Percentiles rank a stretch among this genome's conserved stretches.
phyloP scores from a whole-genome alignment of 306 rosid genomes.

The Prunus mongolica region DNA sequence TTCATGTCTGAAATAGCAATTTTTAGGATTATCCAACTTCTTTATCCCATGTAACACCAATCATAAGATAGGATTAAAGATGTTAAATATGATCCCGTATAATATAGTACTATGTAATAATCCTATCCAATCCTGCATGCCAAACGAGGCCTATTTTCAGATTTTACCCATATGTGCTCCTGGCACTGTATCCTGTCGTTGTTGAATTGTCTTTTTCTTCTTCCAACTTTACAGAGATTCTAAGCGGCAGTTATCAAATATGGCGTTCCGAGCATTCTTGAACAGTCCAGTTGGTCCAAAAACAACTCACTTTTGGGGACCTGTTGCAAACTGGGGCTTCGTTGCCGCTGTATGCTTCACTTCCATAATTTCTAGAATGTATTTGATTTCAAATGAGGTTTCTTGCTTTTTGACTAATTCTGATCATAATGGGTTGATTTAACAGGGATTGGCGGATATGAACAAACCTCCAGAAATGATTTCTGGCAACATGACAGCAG shows the following conservation, averaged over 20 bases:
- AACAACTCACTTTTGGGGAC: conserved; percentile 99
- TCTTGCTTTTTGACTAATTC: background rate
- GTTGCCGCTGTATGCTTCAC: conserved; percentile 79
- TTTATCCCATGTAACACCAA: too few relatives aligned
- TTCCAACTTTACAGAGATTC: background rate
- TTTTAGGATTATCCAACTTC: too few relatives aligned
- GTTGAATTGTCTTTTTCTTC: background rate
- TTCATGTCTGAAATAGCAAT: too few relatives aligned
- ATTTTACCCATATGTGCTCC: background rate
- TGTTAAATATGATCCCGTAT: too few relatives aligned
- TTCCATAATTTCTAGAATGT: background rate
- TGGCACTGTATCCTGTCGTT: background rate
- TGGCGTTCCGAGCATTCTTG: conserved; percentile 82
- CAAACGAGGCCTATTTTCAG: background rate
- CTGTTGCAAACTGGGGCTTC: conserved; percentile 95
- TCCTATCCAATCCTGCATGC: too few relatives aligned
- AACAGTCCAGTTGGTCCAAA: conserved; percentile 94
- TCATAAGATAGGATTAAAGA: too few relatives aligned
- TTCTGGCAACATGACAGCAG: conserved; percentile 95
- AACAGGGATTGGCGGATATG: conserved; percentile 85
- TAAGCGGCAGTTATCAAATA: background rate
- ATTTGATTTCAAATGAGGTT: background rate
- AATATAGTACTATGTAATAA: too few relatives aligned
- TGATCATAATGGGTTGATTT: conserved; percentile 3
- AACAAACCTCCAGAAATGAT: conserved; percentile 91